Conservation (phyloP, 192 early-diverging fungal species). For the Entomortierella chlamydospora region DNA sequence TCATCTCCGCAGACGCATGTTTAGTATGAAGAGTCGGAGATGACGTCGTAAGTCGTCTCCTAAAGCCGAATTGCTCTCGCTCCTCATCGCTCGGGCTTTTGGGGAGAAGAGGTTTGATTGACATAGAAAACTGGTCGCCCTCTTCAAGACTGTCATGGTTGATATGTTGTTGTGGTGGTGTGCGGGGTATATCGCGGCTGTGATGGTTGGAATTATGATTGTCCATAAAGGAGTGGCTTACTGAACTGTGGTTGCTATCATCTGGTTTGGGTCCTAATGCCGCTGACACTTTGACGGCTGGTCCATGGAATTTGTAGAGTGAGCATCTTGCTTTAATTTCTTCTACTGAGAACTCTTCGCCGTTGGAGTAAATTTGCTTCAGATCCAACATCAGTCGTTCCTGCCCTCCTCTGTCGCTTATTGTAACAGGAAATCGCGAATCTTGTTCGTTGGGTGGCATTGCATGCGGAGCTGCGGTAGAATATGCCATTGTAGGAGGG, state of each 20-base stretch:
- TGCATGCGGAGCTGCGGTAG: not conserved
- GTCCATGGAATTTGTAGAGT: slow-evolving; percentile 5
- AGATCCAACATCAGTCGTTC: slow-evolving; percentile 27
- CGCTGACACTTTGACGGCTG: too few relatives aligned
- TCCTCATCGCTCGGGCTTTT: slow-evolving; percentile 7
- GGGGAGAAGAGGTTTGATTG: slow-evolving; percentile 5
- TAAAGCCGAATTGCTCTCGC: not conserved
- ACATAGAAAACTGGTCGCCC: not conserved
- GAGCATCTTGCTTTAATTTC: slow-evolving; percentile 15
- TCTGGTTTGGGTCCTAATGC: not conserved
- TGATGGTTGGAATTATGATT: not conserved
- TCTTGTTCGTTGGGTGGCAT: not conserved
- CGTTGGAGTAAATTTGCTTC: slow-evolving; percentile 15
- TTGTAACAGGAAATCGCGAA: slow-evolving; percentile 12
- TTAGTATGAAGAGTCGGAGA: slow-evolving; percentile 31
- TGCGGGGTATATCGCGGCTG: too few relatives aligned
- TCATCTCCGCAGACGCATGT: slow-evolving; percentile 32
- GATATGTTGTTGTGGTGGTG: not conserved
- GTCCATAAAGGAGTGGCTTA: too few relatives aligned
- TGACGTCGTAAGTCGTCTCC: not conserved
- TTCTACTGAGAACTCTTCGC: slow-evolving; percentile 20
- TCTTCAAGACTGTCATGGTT: not conserved
- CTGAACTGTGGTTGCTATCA: not conserved
- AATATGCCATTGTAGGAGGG: not conserved
- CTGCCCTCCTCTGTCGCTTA: not conserved